A percentile compares a stretch with the other conserved stretches of the same genome.
Conservation (phyloP, 345 rosid species). For the Populus tremula region DNA sequence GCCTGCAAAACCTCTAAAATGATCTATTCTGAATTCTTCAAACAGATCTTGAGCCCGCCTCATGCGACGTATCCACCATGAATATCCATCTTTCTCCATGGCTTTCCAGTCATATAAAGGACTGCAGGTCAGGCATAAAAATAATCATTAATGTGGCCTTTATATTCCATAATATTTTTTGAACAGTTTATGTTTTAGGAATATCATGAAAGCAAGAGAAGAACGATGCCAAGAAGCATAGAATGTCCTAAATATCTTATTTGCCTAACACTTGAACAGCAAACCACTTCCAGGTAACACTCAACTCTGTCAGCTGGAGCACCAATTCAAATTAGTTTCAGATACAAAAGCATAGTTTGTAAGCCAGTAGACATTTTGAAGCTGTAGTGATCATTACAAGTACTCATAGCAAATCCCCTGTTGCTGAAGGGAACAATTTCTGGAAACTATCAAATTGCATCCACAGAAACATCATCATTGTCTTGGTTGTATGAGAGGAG, state of each 20-base stretch:
- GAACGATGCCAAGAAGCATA: neutral
- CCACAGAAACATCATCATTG: neutral
- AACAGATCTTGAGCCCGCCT: constrained; percentile 70
- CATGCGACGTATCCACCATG: constrained; percentile 85
- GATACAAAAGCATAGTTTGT: neutral
- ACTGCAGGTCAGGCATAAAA: constrained; percentile 39
- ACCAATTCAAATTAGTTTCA: neutral
- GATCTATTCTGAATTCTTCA: constrained; percentile 91
- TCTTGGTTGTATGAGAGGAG: neutral
- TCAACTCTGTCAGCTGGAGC: too few relatives aligned
- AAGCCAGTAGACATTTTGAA: neutral
- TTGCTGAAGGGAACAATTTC: neutral
- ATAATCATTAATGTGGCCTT: constrained; percentile 13
- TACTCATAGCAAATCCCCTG: neutral
- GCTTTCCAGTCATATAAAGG: constrained; percentile 95
- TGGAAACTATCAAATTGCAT: neutral
- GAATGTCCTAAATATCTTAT: neutral
- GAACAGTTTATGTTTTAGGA: neutral
- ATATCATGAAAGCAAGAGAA: constrained; percentile 9
- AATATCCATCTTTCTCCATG: constrained; percentile 80
- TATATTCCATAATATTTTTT: neutral
- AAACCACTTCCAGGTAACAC: neutral
- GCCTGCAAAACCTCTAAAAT: constrained; percentile 96
- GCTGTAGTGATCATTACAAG: neutral
- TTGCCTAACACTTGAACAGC: neutral